phyloP scores from a whole-genome alignment of 2,329 filamentous ascomycete species.

The Coniochaeta prunicola region DNA sequence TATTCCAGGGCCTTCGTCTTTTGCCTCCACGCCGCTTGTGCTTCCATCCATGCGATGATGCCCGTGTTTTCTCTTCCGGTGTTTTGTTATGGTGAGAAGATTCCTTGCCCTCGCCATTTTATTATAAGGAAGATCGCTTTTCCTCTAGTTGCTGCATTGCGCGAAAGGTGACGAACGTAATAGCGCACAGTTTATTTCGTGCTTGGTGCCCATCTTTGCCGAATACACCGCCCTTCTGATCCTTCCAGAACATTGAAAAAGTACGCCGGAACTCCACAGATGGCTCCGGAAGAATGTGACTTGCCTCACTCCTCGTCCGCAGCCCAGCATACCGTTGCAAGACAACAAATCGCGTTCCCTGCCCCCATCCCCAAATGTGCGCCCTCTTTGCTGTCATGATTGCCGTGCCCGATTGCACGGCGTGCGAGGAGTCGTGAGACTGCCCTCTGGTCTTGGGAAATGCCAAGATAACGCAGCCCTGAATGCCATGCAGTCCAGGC shows the following conservation, averaged over 20 bases:
- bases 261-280: neutral
- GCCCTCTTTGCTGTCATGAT: neutral
- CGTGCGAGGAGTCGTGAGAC: neutral
- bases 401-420: neutral
- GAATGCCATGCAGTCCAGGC: neutral
- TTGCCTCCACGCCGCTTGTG: conserved; percentile 1
- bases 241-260: neutral
- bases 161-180: neutral
- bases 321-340: neutral
- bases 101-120: neutral
- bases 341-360: neutral
- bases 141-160: neutral
- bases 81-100: neutral
- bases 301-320: neutral
- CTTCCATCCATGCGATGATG: neutral
- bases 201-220: neutral
- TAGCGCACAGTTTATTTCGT: neutral
- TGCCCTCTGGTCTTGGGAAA: neutral
- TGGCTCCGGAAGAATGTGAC: neutral
- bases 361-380: neutral
- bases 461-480: neutral
- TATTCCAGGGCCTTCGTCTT: neutral
- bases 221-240: neutral
- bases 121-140: neutral
- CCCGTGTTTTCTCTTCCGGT: neutral